Evolutionary conservation across 2,329 filamentous ascomycete species (phyloP).

Genomic region (Diaporthe sp.): DNA sequence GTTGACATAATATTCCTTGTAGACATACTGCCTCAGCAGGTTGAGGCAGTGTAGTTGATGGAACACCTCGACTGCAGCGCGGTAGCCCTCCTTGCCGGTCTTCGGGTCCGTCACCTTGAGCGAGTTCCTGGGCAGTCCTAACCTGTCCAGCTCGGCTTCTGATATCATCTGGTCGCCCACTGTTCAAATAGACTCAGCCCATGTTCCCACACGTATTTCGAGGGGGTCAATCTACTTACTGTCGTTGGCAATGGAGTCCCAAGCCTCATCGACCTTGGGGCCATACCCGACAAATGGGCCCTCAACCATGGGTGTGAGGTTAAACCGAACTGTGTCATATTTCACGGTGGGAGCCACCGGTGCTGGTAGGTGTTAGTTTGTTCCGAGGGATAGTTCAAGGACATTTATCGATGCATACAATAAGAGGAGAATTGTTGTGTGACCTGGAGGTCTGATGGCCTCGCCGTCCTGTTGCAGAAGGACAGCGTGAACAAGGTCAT

Average conservation of each 20-base stretch:
- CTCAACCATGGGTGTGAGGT: slow-evolving; percentile 56
- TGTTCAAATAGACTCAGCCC: slow-evolving; percentile 38
- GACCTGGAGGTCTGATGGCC: slow-evolving; percentile 46
- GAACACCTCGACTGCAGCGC: slow-evolving; percentile 69
- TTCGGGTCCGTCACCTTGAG: slow-evolving; percentile 65
- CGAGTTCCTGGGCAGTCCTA: slow-evolving; percentile 63
- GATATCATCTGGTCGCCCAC: slow-evolving; percentile 72
- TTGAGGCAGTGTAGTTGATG: slow-evolving; percentile 66
- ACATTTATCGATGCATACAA: slow-evolving; percentile 34
- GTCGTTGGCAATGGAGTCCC: slow-evolving; percentile 64
- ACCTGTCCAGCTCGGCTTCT: slow-evolving; percentile 60
- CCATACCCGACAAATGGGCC: slow-evolving; percentile 66
- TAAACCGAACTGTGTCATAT: slow-evolving; percentile 62
- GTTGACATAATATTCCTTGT: slow-evolving; percentile 58
- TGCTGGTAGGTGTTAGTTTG: slow-evolving; percentile 47
- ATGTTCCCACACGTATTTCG: slow-evolving; percentile 28
- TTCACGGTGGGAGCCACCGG: slow-evolving; percentile 57
- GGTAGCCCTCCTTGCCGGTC: slow-evolving; percentile 67
- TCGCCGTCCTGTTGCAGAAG: slow-evolving; percentile 49
- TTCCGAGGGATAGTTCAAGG: neutral
- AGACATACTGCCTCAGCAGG: slow-evolving; percentile 57
- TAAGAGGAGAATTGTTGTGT: slow-evolving; percentile 56
- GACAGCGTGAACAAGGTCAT: slow-evolving; percentile 53
- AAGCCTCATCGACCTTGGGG: slow-evolving; percentile 65
- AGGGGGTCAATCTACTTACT: slow-evolving; percentile 38